Conservation (phyloP, 495 filamentous ascomycete species). For the Aspergillus saccharolyticus region DNA sequence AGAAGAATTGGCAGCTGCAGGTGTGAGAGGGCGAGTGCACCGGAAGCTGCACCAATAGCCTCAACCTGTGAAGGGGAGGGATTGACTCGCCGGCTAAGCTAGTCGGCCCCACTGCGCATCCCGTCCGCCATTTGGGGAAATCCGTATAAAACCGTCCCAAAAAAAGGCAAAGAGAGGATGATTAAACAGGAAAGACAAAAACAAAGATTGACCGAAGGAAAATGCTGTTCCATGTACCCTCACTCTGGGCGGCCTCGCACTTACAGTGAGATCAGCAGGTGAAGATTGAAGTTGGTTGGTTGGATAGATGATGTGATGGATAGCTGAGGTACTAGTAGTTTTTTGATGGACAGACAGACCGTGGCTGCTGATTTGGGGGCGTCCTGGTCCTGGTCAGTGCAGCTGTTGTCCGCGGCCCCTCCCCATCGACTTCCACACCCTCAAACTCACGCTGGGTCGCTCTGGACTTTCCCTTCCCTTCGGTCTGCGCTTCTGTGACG, state of each 20-base stretch:
- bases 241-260: neutral
- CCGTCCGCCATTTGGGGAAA: slow-evolving; percentile 23
- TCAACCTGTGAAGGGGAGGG: slow-evolving; percentile 16
- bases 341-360: neutral
- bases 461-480: neutral
- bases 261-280: slow-evolving; percentile 14
- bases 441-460: neutral
- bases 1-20: slow-evolving; percentile 6
- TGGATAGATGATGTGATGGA: neutral
- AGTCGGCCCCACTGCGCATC: slow-evolving; percentile 21
- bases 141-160: slow-evolving; percentile 8
- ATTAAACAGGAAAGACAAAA: slow-evolving; percentile 4
- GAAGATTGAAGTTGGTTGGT: neutral
- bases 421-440: neutral
- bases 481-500: neutral
- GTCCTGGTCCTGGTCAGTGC: neutral
- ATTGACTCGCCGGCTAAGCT: slow-evolving; percentile 23
- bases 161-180: slow-evolving; percentile 6
- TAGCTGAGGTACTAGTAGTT: too few relatives aligned
- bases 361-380: neutral
- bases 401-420: neutral
- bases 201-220: neutral
- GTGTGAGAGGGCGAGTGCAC: neutral
- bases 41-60: slow-evolving; percentile 16
- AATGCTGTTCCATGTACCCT: neutral